phyloP scores from a whole-genome alignment of 2,329 filamentous ascomycete genomes.

The Colletotrichum simmondsii region DNA sequence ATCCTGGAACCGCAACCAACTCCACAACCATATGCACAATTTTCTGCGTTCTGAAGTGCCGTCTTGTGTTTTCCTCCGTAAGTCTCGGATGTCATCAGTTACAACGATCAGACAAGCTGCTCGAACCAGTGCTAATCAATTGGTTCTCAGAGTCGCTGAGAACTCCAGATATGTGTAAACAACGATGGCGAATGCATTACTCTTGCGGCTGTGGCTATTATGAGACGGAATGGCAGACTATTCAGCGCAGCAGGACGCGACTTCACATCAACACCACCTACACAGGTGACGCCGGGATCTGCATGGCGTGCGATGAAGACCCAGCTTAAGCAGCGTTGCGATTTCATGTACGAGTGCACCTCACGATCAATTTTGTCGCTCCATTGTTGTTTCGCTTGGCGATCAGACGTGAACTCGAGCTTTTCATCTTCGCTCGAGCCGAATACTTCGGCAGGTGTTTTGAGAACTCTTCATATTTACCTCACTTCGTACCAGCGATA shows the following conservation, averaged over 20 bases:
- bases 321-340: too few species aligned
- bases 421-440: too few species aligned
- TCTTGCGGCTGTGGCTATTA: neutral
- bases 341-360: too few species aligned
- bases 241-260: neutral
- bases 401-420: too few species aligned
- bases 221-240: neutral
- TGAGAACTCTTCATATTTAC: accelerated
- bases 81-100: neutral
- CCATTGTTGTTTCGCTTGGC: accelerated
- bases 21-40: neutral
- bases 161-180: neutral
- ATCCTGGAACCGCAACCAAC: neutral
- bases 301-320: neutral
- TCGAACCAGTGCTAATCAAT: neutral
- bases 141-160: neutral
- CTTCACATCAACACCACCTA: neutral
- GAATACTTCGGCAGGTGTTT: neutral
- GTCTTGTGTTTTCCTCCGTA: neutral
- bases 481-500: constrained; percentile 22
- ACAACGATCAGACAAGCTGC: neutral
- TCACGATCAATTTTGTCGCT: too few species aligned
- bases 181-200: neutral
- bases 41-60: accelerated
- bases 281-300: neutral